Base-by-base conservation (phyloP, 2,329 filamentous ascomycete species). In the Epichloe baconii region DNA sequence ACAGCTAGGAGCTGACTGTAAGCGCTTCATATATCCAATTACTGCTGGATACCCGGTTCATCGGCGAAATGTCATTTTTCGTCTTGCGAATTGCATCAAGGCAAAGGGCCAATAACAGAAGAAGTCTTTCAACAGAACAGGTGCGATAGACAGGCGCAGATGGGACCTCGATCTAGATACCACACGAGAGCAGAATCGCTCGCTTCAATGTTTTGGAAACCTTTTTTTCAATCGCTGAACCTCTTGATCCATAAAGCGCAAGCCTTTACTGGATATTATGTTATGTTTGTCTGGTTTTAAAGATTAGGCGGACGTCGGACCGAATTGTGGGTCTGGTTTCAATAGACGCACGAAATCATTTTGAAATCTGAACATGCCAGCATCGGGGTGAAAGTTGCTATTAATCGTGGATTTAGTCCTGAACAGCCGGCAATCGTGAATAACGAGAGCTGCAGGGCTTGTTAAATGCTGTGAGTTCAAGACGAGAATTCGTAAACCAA, bases 21-120 rank as follows among this genome's bases (percentile, higher is more conserved):
- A 31, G 37, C 47, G 17, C 17, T 44, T 34, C 41, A 34, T 38
- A 34, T 43, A 7, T 36, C n/a, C 36, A 15, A 36, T 11, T 21
- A 3, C 26, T 17, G 48, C 37, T 37, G 11, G 45, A 46, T 31
- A 31, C n/a, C 41, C 37, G 36, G 38, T 44, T 47, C 17, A 47
- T 47, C 76, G 56, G 95, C 93, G 68, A 93, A 87, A n/a, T 89
- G 88, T 1, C 88, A 88, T 62, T 95, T 88, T 88, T 23, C 42
- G 26, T 23, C 15, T 26, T 46, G 34, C 37, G n/a, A 26, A 48
- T 15, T 14, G 37, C 38, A 31, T 15, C 7, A 19, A 21, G 14
- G 17, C 8, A 35, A 41, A 19, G 38, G 26, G 14, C 4, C 8
- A 35, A 21, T n/a, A 21, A 4, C 34, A 48, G 10, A 19, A 44